These are phyloP conservation scores for Camelina sativa DNA, from an alignment of 345 rosid species.

Conservation along the genomic window DNA sequence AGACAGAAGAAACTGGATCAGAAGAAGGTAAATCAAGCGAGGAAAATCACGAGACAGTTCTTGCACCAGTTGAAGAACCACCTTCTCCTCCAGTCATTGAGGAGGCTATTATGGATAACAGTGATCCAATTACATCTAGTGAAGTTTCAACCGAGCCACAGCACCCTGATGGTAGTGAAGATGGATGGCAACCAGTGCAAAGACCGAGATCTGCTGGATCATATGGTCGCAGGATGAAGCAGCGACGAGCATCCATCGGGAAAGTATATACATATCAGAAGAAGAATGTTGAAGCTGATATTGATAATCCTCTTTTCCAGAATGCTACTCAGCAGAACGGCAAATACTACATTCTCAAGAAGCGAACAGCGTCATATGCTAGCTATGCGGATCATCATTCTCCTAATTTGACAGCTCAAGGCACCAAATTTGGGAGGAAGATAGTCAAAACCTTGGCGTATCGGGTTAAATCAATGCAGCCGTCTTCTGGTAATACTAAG, in stretches of 20 bases:
- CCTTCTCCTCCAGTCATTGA: constrained; percentile 53
- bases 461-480: constrained; percentile 73
- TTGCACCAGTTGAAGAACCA: constrained; percentile 46
- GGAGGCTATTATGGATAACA: constrained; percentile 47
- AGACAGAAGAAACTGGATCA: constrained; percentile 47
- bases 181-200: constrained; percentile 98
- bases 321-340: constrained; percentile 61
- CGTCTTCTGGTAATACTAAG: constrained; percentile 56
- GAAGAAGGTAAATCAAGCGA: constrained; percentile 45
- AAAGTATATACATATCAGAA: constrained; percentile 75
- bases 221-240: constrained; percentile 74
- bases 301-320: constrained; percentile 57
- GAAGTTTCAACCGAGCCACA: constrained; percentile 53
- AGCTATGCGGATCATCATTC: constrained; percentile 62
- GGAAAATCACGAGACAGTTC: constrained; percentile 48
- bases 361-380: constrained; percentile 68
- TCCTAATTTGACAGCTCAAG: constrained; percentile 54
- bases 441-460: constrained; percentile 77
- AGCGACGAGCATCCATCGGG: constrained; percentile 79
- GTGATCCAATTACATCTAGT: constrained; percentile 43
- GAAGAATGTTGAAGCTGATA: constrained; percentile 63
- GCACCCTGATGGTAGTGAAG: constrained; percentile 56
- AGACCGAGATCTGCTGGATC: constrained; percentile 85
- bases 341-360: constrained; percentile 69
- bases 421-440: constrained; percentile 81